Base-by-base conservation (phyloP, 2,329 filamentous ascomycete genomes). In the Xylariaceae sp. region DNA sequence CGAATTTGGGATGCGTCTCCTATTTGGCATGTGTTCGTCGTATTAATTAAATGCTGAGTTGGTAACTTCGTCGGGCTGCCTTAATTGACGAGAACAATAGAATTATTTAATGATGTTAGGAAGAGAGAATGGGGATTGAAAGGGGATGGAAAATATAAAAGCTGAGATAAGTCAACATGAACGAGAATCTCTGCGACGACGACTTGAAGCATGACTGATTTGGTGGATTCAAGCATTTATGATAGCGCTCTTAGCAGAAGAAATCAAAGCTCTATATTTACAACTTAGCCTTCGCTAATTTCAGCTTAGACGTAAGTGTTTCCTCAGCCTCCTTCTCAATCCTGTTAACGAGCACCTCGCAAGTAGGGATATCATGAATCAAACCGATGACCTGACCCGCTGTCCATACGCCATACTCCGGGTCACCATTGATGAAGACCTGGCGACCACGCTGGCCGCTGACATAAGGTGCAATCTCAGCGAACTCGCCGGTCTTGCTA, bases 321-420 rank as follows among this genome's bases (percentile, higher is more conserved):
- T 81, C 76, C 65, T 86, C 78, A 0, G 88, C 88, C 68, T 92
- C 89, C 66, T 76, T 83, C 74, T 91, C 87, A 60, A 94, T 91
- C 49, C 89, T 80, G 58, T 75, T 75, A 10, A 90, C 72, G 22
- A 94, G 72, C 1, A 73, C 83, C 42, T 79, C 78, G 63, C 89
- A 92, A 0, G 85, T 89, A 9, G 87, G 87, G 47, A 91, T 88
- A 61, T 94, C 89, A 60, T 92, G 83, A 54, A 94, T 94, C 48
- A 94, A 68, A 6, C 89, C 89, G 58, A 99, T 96, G 58, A 97
- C 92, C 68, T 96, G 92, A 11, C 94, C 94, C 9, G 92, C 90
- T 17, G 94, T 97, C 94, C 94, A 99, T 78, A 91, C 91, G 47
- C 94, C 94, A 66, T 82, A 89, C 63, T 99, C 87, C 46, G 88